Evolutionary conservation across 108 stramenopile genomes (phyloP), one percentile per base, ranked within the genome.

Genomic region (Chaetoceros tenuissimus): DNA sequence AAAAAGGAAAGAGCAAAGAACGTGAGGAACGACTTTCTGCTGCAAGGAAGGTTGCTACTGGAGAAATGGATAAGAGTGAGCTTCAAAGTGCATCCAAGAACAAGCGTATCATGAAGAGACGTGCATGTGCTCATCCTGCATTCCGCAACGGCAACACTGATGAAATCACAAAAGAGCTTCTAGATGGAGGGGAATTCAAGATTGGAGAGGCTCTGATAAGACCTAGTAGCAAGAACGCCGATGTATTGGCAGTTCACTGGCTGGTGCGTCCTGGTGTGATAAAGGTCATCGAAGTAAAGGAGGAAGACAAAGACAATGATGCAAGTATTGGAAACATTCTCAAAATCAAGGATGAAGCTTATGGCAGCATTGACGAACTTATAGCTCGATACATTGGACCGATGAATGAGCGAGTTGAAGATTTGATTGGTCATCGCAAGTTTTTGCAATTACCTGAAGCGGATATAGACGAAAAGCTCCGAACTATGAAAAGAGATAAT

Each of bases 251-350:
- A 25, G 71, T 92, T 28, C 89, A 92, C 64, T 92, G 89, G 89
- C 71, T 87, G 56, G 81, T 85, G 46, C 77, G 71, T 28, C 79
- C 81, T 45, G 86, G 89, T 25, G 69, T 59, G 31, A 84, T 92
- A 48, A 86, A 92, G 59, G 78, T 87, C 26, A 78, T 92, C 51
- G 89, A 92, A 68, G 86, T 92, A 28, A 59, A 62, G 8, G 89
- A 92, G 57, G 83, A 87, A 67, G 84, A 87, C 46, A 92, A 92
- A 54, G 89, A 87, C 44, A 87, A 81, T 1, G 89, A 92, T 47
- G 82, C 89, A 18, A 85, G 84, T 50, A 80, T 92, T 68, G 89
- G 89, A 51, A 84, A 84, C 46, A 62, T 68, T 19, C 65, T 92
- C 46, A 84, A 85, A 56, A 77, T 92, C 59, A 90, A 90, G 77